These are phyloP conservation scores for Capronia americana DNA, from an alignment of 2,329 filamentous ascomycete genomes.

Conservation along the genomic window DNA sequence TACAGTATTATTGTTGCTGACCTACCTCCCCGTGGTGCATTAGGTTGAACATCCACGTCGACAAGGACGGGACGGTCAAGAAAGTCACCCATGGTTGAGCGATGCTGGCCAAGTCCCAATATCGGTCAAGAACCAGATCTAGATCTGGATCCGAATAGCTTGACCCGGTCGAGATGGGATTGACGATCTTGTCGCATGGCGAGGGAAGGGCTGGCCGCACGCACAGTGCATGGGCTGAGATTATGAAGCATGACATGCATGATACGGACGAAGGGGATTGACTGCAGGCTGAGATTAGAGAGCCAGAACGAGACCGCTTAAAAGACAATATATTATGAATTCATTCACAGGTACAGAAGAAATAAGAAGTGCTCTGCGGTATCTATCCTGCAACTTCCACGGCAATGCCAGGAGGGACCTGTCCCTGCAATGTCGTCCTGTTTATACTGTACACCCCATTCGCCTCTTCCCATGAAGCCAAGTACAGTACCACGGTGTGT, in stretches of 20 bases:
- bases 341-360: not conserved
- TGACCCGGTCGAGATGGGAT: not conserved
- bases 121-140: not conserved
- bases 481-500: not conserved
- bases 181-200: not conserved
- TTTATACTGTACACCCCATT: not conserved
- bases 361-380: not conserved
- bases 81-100: conserved; percentile 46
- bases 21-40: not conserved
- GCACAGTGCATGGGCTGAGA: not conserved
- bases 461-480: not conserved
- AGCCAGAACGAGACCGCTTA: not conserved
- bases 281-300: not conserved
- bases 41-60: conserved; percentile 54
- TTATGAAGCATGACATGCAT: not conserved
- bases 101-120: not conserved
- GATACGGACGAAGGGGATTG: not conserved
- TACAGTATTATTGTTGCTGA: not conserved
- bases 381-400: not conserved
- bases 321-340: not conserved
- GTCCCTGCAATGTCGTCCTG: not conserved
- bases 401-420: not conserved
- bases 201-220: not conserved
- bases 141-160: not conserved
- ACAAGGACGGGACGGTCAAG: conserved; percentile 52